Evolutionary conservation across 441 rosid species (phyloP), one percentile per base, ranked within the genome.

Genomic region (Raphanus hybrid): DNA sequence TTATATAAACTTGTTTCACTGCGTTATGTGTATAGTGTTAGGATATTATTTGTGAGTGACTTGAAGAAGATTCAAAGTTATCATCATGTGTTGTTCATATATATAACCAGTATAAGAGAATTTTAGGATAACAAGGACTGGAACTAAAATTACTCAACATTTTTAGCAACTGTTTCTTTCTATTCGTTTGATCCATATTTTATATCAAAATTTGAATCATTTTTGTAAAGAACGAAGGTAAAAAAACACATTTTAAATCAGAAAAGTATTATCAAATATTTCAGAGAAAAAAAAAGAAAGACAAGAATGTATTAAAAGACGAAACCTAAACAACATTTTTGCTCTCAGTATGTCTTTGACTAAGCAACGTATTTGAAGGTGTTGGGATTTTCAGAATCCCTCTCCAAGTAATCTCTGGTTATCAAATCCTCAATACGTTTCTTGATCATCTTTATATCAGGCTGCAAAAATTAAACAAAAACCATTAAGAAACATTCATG

Each of bases 401-500:
- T 86, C 75, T 87, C 91, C 78, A 92, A 74, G 27, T 87, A 95
- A 32, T 95, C 99, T 59, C 93, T 80, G 9, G 81, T 82, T 39
- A 93, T 93, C 70, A 93, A 76, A 75, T 96, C 94, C 76, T 96
- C 98, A 61, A 91, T 93, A 29, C 96, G 78, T 83, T 92, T 92
- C 89, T 92, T 96, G 59, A 93, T 93, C 2, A 90, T 89, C 82
- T 92, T 96, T 15, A 92, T 86, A 83, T 93, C 97, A 75, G 98
- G 98, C 72, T 76, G 54, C 63, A 48, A 60, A 45, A 35, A 29
- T 0, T 4, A n/a, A 12, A 54, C 58, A 43, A 3, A 35, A 64
- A 29, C 34, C 34, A 57, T 60, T 48, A 11, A 62, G 1, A 62
- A 71, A 9, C 1, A 29, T 27, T 57, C 32, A 58, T 58, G 8